Conservation (phyloP, 768 basidiomycete genomes). For the Coprinopsis cinerea region DNA sequence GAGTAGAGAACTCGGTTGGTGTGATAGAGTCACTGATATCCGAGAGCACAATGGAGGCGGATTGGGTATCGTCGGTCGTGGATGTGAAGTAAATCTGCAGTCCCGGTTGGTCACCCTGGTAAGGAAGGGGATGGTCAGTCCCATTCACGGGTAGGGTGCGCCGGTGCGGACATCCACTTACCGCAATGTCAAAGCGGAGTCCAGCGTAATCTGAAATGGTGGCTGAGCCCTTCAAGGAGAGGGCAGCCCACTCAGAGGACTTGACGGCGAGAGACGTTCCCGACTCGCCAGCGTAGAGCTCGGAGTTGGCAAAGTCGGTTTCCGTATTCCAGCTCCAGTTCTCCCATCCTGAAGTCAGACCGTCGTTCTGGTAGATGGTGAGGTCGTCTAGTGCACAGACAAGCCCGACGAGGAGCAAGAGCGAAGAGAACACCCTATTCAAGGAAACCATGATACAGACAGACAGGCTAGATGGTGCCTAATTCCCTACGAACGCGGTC, state of each 20-base stretch:
- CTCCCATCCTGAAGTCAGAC: conserved; percentile 41
- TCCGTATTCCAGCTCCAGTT: conserved; percentile 47
- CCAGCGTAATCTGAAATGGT: conserved; percentile 41
- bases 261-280: conserved; percentile 39
- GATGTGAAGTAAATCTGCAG: conserved; percentile 35
- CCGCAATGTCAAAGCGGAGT: conserved; percentile 45
- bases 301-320: conserved; percentile 39
- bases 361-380: conserved; percentile 34
- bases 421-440: background rate
- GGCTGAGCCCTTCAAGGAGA: conserved; percentile 40
- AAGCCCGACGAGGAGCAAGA: background rate
- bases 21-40: conserved; percentile 34
- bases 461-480: too few species aligned
- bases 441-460: too few species aligned
- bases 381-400: conserved; percentile 25
- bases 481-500: background rate
- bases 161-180: conserved; percentile 17
- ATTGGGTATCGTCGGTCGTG: conserved; percentile 29
- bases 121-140: background rate
- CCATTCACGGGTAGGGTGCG: background rate
- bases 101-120: conserved; percentile 41
- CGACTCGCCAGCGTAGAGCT: conserved; percentile 34
- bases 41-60: conserved; percentile 36
- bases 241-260: conserved; percentile 36
- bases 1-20: conserved; percentile 33